A percentile compares a stretch with the other conserved stretches of the same genome.
Evolutionary conservation across 2,329 filamentous ascomycete genomes (phyloP).

Genomic region (Xylariaceae sp.): DNA sequence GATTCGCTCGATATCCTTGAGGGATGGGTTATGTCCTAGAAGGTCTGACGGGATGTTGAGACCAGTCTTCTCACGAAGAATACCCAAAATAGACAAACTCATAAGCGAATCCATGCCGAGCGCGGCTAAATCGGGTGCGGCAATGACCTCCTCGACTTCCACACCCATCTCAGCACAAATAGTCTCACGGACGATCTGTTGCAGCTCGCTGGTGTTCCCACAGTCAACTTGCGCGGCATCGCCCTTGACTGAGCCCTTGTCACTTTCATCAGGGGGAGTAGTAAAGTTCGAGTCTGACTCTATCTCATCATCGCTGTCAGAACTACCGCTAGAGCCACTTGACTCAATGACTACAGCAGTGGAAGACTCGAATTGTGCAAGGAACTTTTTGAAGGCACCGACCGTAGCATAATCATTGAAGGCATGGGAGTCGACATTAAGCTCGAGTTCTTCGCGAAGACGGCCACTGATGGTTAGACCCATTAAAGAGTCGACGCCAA

Average conservation of each 20-base stretch:
- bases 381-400: constrained; percentile 53
- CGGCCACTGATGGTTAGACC: constrained; percentile 59
- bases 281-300: constrained; percentile 56
- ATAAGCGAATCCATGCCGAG: constrained; percentile 64
- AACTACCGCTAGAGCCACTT: constrained; percentile 37
- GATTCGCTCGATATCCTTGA: constrained; percentile 66
- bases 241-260: constrained; percentile 51
- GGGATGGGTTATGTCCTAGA: constrained; percentile 62
- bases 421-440: constrained; percentile 55
- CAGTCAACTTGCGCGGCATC: constrained; percentile 40
- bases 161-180: constrained; percentile 74
- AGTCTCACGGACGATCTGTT: constrained; percentile 62
- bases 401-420: constrained; percentile 60
- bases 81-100: constrained; percentile 58
- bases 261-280: constrained; percentile 55
- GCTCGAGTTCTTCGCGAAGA: constrained; percentile 60
- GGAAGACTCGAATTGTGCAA: constrained; percentile 40
- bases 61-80: constrained; percentile 57
- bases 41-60: constrained; percentile 61
- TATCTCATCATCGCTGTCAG: constrained; percentile 49
- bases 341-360: constrained; percentile 39
- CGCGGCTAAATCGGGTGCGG: constrained; percentile 56
- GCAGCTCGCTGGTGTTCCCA: constrained; percentile 47
- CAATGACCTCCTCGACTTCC: constrained; percentile 64
- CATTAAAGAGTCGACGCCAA: constrained; percentile 66